Evolutionary conservation across 768 basidiomycete species (phyloP).

Genomic region (Pholiota microspora): DNA sequence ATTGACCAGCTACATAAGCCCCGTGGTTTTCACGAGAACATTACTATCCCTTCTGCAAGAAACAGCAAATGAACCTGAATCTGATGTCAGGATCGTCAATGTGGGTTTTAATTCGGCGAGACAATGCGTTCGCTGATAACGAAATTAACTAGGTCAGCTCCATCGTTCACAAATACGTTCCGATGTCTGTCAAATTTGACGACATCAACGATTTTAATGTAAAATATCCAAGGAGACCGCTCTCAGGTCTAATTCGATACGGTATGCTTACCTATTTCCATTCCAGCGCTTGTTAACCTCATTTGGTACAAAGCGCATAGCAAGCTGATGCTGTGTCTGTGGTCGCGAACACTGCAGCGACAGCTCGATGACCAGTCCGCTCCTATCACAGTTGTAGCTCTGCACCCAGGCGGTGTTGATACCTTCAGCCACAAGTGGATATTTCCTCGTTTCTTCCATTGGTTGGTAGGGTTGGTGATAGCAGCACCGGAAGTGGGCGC

Average conservation of each 20-base stretch:
- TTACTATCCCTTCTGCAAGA: slow-evolving; percentile 50
- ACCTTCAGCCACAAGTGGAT: slow-evolving; percentile 25
- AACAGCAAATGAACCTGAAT: slow-evolving; percentile 43
- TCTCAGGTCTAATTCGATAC: slow-evolving; percentile 18
- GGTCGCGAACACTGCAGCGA: slow-evolving; percentile 17
- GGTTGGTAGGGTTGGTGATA: slow-evolving; percentile 19
- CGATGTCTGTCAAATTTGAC: slow-evolving; percentile 19
- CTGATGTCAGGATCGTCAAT: slow-evolving; percentile 62
- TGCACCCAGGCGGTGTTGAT: slow-evolving; percentile 29
- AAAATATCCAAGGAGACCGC: slow-evolving; percentile 11
- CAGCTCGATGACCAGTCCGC: slow-evolving; percentile 12
- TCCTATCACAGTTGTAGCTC: slow-evolving; percentile 20
- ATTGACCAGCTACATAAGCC: slow-evolving; percentile 49
- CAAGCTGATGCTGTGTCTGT: slow-evolving; percentile 21
- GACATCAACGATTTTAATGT: slow-evolving; percentile 19
- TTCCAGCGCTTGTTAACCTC: too few relatives aligned
- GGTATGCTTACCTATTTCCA: too few relatives aligned
- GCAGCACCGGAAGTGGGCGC: slow-evolving; percentile 22
- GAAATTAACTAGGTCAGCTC: slow-evolving; percentile 18
- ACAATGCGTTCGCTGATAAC: slow-evolving; percentile 25
- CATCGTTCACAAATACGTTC: slow-evolving; percentile 17
- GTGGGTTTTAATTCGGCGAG: slow-evolving; percentile 31
- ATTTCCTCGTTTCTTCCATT: slow-evolving; percentile 15
- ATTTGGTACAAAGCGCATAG: slow-evolving; percentile 12
- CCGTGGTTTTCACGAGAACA: slow-evolving; percentile 51